Conservation (phyloP, 805 yeast species). For the Maudiozyma serrabonitensis region DNA sequence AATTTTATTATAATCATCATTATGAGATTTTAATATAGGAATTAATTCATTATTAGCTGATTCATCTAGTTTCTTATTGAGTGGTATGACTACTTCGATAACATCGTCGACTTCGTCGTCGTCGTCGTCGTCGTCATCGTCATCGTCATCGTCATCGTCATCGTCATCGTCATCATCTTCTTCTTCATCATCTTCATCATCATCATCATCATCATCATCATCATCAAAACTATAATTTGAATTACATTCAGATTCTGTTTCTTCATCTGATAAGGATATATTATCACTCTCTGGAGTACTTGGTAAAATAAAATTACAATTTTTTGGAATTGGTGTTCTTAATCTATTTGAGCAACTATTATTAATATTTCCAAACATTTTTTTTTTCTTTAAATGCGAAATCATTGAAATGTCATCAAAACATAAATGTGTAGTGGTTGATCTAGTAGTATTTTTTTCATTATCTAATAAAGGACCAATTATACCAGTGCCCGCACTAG, state of each 20-base stretch:
- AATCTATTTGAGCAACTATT: constrained; percentile 3
- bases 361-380: not conserved
- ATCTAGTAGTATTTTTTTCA: not conserved
- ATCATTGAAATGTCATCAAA: not conserved
- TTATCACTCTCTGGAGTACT: constrained; percentile 3
- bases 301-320: not conserved
- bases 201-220: not conserved
- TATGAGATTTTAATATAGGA: not conserved
- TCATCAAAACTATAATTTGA: not conserved
- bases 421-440: not conserved
- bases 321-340: constrained; percentile 10
- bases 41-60: not conserved
- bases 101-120: not conserved
- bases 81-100: not conserved
- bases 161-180: constrained; percentile 7
- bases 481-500: not conserved
- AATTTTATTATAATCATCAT: not conserved
- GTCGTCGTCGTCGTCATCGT: not conserved
- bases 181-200: constrained; percentile 6
- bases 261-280: not conserved
- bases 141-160: too few species aligned
- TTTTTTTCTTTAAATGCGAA: not conserved
- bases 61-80: not conserved
- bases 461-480: not conserved
- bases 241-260: not conserved